Percentiles rank a stretch among this genome's conserved stretches.
These are phyloP conservation scores for Plantago coronopus DNA, from an alignment of 305 asterid genomes.

Conservation along the genomic window DNA sequence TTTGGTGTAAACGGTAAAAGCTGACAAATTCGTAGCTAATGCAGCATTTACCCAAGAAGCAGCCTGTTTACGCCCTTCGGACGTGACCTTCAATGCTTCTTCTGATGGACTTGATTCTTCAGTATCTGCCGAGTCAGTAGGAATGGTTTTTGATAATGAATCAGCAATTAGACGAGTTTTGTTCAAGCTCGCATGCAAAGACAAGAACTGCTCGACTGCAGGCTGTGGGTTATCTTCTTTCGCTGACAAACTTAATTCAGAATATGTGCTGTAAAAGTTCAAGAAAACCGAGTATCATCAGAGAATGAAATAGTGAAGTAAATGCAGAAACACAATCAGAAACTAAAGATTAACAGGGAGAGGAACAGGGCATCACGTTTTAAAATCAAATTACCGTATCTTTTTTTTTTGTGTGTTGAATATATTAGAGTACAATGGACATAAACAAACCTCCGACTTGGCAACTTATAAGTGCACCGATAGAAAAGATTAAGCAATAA, in stretches of 20 bases:
- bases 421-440: no score
- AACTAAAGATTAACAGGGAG: no score
- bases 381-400: no score
- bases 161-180: slow-evolving; percentile 68
- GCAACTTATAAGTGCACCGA: no score
- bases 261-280: slow-evolving; percentile 58
- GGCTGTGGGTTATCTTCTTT: slow-evolving; percentile 90
- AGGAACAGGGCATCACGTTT: no score
- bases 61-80: slow-evolving; percentile 70
- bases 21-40: slow-evolving; percentile 61
- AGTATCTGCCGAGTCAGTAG: slow-evolving; percentile 38
- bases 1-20: slow-evolving; percentile 62
- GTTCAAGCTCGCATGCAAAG: slow-evolving; percentile 60
- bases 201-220: slow-evolving; percentile 82
- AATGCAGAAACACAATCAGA: no score
- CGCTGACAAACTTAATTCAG: slow-evolving; percentile 77
- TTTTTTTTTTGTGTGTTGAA: no score
- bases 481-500: no score
- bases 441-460: no score
- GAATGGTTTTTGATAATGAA: slow-evolving; percentile 54
- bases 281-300: slow-evolving; percentile 17
- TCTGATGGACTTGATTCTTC: slow-evolving; percentile 62
- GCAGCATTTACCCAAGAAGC: slow-evolving; percentile 91
- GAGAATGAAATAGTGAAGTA: background rate
- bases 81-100: slow-evolving; percentile 50